Percentiles rank a stretch among this genome's conserved stretches.
Evolutionary conservation across 345 rosid species (phyloP).

Genomic region (Corchorus olitorius): DNA sequence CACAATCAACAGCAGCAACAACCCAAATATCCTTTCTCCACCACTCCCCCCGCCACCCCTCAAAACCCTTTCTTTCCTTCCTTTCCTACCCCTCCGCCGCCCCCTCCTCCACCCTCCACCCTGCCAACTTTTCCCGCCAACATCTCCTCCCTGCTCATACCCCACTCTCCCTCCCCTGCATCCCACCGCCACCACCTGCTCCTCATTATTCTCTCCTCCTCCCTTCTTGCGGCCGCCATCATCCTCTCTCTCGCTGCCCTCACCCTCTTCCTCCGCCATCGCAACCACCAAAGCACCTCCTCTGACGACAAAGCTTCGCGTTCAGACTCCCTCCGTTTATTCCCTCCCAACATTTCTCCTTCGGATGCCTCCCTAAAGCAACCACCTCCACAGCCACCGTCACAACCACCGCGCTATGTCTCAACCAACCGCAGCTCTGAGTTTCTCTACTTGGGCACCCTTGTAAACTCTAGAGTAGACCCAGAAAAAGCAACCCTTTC

Average conservation of each 20-base stretch:
- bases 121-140: slow-evolving; percentile 87
- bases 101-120: slow-evolving; percentile 42
- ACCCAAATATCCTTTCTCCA: slow-evolving; percentile 55
- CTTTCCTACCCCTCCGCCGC: slow-evolving; percentile 42
- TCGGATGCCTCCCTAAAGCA: slow-evolving; percentile 46
- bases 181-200: slow-evolving; percentile 37
- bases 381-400: slow-evolving; percentile 17
- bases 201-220: slow-evolving; percentile 51
- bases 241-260: slow-evolving; percentile 44
- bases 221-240: slow-evolving; percentile 56
- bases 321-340: slow-evolving; percentile 65
- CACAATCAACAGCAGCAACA: slow-evolving; percentile 21
- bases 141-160: slow-evolving; percentile 75
- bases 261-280: slow-evolving; percentile 48
- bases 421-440: slow-evolving; percentile 61
- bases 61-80: slow-evolving; percentile 53
- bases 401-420: slow-evolving; percentile 37
- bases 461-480: slow-evolving; percentile 50
- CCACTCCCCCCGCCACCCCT: slow-evolving; percentile 39
- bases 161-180: slow-evolving; percentile 43
- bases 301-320: slow-evolving; percentile 42
- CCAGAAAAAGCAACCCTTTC: slow-evolving; percentile 36
- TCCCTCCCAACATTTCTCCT: slow-evolving; percentile 62
- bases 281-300: slow-evolving; percentile 28
- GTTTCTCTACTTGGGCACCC: slow-evolving; percentile 86